Base-by-base conservation (phyloP, 306 rosid species). In the Ziziphus jujuba region DNA sequence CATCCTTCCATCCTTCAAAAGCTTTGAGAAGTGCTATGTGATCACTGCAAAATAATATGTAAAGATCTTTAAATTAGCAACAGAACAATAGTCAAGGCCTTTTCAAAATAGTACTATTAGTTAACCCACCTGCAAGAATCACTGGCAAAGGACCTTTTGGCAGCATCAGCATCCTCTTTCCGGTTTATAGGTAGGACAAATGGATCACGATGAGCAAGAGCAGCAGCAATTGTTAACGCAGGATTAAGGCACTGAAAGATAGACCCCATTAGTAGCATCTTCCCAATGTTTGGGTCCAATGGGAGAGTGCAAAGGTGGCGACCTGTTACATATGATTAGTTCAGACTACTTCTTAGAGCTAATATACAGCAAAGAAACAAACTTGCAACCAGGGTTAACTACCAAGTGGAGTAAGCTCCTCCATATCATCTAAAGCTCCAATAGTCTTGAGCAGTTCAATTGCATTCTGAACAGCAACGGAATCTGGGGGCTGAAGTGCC, bases 261-360 rank as follows among this genome's bases (percentile, higher is more conserved):
- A 77, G 97, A 92, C 36, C 98, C 98, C 97, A 92, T 86, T 50
- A 92, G 86, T 72, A 92, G 97, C 98, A 92, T 92, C 82, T 92
- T 92, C 75, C 97, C 98, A 22, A 92, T 92, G 79, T 92, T 90
- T 78, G 98, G 98, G 74, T 92, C 97, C 97, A 92, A 72, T n/a
- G 98, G 98, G 69, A 92, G 76, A 61, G 85, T 81, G 81, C 90
- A 84, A 80, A 92, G 97, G 80, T 90, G 98, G 70, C 73, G 81
- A 71, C 98, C 98, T 92, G 82, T 63, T 62, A 64, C 9, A 72
- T 50, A 53, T 77, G 55, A 66, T 38, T 63, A 47, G 63, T 57
- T 34, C 43, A 75, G 23, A 61, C 59, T 75, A 56, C 67, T 28
- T 44, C 63, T 45, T 43, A 64, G 61, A 75, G 53, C 57, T 44